Percentiles rank a stretch among this genome's conserved stretches.
Evolutionary conservation across 352 stramenopile genomes (phyloP).

Genomic region (Pythium rhizo-oryzae): DNA sequence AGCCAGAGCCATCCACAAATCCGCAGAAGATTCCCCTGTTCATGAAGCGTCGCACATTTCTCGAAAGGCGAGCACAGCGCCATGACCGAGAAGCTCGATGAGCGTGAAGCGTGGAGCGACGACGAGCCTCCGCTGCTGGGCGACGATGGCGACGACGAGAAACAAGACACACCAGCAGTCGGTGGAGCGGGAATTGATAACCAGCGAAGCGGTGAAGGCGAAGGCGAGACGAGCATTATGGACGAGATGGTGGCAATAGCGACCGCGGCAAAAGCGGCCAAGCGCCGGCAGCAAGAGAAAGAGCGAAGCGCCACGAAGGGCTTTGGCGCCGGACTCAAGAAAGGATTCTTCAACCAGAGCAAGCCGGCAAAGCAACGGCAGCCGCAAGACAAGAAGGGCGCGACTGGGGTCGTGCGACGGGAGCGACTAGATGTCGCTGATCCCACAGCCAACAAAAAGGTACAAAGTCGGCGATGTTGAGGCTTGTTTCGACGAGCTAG

Average conservation of each 20-base stretch:
- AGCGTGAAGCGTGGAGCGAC: conserved; percentile 26
- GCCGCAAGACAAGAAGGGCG: not conserved
- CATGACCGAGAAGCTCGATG: not conserved
- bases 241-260: conserved; percentile 71
- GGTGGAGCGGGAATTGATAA: conserved; percentile 27
- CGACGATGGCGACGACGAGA: not conserved
- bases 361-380: conserved; percentile 7
- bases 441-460: conserved; percentile 3
- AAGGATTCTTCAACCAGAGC: conserved; percentile 57
- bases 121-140: conserved; percentile 58
- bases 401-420: not conserved
- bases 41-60: conserved; percentile 12
- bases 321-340: conserved; percentile 73
- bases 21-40: not conserved
- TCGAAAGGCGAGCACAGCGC: not conserved
- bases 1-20: not conserved
- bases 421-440: conserved; percentile 19
- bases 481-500: not conserved
- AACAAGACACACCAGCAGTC: not conserved
- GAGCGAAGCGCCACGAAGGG: conserved; percentile 40
- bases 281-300: conserved; percentile 45
- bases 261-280: conserved; percentile 56
- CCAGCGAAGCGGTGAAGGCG: conserved; percentile 28
- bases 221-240: conserved; percentile 49
- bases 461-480: not conserved